Base-by-base conservation (phyloP, 176 grass and related monocot species). In the Zea luxurians region DNA sequence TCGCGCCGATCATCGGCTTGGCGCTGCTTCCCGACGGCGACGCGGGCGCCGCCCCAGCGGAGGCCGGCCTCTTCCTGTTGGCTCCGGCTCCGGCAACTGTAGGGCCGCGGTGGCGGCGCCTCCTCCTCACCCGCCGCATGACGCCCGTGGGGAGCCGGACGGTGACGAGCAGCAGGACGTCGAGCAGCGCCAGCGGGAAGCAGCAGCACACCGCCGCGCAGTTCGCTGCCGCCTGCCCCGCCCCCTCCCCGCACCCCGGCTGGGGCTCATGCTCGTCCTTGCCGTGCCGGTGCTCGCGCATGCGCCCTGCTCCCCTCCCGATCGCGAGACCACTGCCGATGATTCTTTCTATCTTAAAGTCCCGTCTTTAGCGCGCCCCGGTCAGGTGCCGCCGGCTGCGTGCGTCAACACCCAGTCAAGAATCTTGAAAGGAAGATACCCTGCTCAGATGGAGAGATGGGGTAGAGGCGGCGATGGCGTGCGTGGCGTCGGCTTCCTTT, bases 181-280 rank as follows among this genome's bases (percentile, higher is more conserved):
- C 78, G 10, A 93, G 66, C 59, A 98, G 64, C 48, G 77, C 91
- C 13, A 86, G 87, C 9, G 95, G 91, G 70, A 84, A 90, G 78
- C 95, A 94, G 88, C 91, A 98, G 66, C 87, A 87, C 58, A 98
- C 58, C 35, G 89, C 91, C 0, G 95, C 75, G 70, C 91, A 98
- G 70, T 87, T 88, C 4, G 91, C 95, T 70, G 89, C 85, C 48
- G 86, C 84, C 54, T 90, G 78, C 62, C 91, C 95, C 3, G 91
- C 91, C 61, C 81, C 83, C 73, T 92, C 87, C 48, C 61, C 85
- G 49, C 84, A 82, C 61, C 82, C 55, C 75, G 78, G 78, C 74
- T 53, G 82, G 45, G 76, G 61, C 77, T 45, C 80, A 48, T 38
- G 17, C 37, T 49, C 21, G 75, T 61, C 71, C 18, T 47, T 52